Percentiles rank a stretch among this genome's conserved stretches.
phyloP scores from a whole-genome alignment of 768 basidiomycete genomes.

The Paxillus involutus region DNA sequence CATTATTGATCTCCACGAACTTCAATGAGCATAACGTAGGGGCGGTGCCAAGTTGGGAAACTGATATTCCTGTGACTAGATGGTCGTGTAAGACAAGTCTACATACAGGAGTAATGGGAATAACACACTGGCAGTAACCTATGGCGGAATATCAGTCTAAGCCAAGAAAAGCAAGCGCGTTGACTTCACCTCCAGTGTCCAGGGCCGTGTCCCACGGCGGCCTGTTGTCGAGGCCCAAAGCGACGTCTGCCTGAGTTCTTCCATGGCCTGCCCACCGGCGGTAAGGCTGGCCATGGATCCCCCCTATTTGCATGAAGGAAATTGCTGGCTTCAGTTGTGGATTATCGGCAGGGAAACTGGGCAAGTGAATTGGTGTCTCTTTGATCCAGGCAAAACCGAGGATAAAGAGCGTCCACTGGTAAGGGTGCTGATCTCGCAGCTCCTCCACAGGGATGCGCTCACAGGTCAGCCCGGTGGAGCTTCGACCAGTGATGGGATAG shows the following conservation, averaged over 20 bases:
- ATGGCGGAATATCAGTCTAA: neutral
- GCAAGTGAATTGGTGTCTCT: conserved; percentile 8
- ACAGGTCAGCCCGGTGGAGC: conserved; percentile 10
- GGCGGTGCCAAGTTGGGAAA: conserved; percentile 27
- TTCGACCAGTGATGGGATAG: conserved; percentile 22
- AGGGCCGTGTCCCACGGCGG: conserved; percentile 18
- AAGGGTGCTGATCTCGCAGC: conserved; percentile 14
- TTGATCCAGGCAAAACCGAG: conserved; percentile 19
- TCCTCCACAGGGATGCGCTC: conserved; percentile 25
- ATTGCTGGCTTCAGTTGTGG: conserved; percentile 4
- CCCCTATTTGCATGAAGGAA: conserved; percentile 24
- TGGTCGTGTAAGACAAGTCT: neutral
- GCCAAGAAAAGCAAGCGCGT: neutral
- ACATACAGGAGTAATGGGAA: too few species aligned
- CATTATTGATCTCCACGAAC: conserved; percentile 1
- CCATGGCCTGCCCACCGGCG: conserved; percentile 23
- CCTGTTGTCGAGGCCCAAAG: conserved; percentile 21
- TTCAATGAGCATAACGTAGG: conserved; percentile 26
- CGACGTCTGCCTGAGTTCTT: conserved; percentile 13
- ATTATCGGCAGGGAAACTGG: conserved; percentile 6
- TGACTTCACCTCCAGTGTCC: conserved; percentile 15
- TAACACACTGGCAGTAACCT: conserved; percentile 29
- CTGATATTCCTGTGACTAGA: conserved; percentile 19
- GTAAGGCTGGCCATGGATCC: conserved; percentile 26
- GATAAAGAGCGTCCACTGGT: conserved; percentile 28